A percentile compares a stretch with the other conserved stretches of the same genome.
These are phyloP conservation scores for Fusarium pilosicola DNA, from an alignment of 2,329 filamentous ascomycete genomes.

Conservation along the genomic window DNA sequence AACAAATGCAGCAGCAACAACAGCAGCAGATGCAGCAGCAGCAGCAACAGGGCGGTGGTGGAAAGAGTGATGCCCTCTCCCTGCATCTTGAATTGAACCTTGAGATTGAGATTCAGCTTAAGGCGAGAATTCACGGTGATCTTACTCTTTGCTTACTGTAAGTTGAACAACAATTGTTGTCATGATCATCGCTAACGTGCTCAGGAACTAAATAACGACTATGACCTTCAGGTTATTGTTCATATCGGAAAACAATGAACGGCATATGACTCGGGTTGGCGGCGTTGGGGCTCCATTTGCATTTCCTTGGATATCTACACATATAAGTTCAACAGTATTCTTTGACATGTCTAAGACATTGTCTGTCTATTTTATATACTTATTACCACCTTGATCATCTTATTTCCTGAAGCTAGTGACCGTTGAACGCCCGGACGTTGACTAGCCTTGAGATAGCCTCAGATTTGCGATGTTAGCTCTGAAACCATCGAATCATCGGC, in stretches of 20 bases:
- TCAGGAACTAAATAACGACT: constrained; percentile 24
- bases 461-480: constrained; percentile 11
- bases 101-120: constrained; percentile 84
- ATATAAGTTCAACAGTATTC: constrained; percentile 16
- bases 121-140: constrained; percentile 87
- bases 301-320: constrained; percentile 5
- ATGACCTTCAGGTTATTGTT: background rate
- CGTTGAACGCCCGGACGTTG: constrained; percentile 4
- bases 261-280: constrained; percentile 17
- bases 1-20: constrained; percentile 28
- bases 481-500: background rate
- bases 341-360: constrained; percentile 7
- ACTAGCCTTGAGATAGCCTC: constrained; percentile 8
- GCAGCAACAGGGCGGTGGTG: constrained; percentile 30
- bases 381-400: background rate
- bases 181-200: background rate
- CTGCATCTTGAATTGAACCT: constrained; percentile 81
- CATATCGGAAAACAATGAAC: constrained; percentile 2
- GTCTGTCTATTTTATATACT: constrained; percentile 25
- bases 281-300: constrained; percentile 21
- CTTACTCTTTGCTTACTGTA: constrained; percentile 77
- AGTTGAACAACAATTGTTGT: constrained; percentile 41
- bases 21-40: constrained; percentile 23
- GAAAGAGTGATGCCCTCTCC: constrained; percentile 58
- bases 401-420: background rate